Conservation (phyloP, 805 yeast species). For the Pichia manshurica region DNA sequence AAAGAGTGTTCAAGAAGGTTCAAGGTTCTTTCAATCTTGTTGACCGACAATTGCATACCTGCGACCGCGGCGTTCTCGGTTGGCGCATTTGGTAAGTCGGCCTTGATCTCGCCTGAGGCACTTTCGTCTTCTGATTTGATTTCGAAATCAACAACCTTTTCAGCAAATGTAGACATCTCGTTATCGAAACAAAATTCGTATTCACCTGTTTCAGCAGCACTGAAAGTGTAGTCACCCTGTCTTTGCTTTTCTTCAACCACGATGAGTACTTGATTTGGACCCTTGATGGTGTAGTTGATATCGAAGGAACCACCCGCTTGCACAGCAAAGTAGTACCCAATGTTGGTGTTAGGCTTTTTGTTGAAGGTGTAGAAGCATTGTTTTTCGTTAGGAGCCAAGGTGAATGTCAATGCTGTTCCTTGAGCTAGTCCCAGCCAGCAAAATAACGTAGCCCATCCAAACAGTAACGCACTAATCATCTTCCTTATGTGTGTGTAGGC, state of each 20-base stretch:
- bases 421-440: constrained; percentile 1
- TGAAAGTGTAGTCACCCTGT: constrained; percentile 75
- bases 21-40: constrained; percentile 54
- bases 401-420: constrained; percentile 63
- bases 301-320: constrained; percentile 77
- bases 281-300: constrained; percentile 60
- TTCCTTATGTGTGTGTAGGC: neutral
- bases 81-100: constrained; percentile 56
- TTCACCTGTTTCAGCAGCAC: constrained; percentile 65
- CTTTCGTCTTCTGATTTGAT: constrained; percentile 46
- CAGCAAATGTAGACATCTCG: constrained; percentile 75
- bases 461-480: neutral
- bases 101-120: constrained; percentile 30
- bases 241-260: constrained; percentile 55
- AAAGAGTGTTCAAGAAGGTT: constrained; percentile 52
- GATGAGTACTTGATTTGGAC: constrained; percentile 52
- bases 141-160: constrained; percentile 81
- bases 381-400: constrained; percentile 67
- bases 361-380: constrained; percentile 71
- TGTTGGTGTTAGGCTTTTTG: constrained; percentile 48
- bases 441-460: neutral
- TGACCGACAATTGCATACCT: constrained; percentile 49
- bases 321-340: constrained; percentile 79
- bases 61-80: constrained; percentile 50
- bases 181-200: constrained; percentile 83